Conservation (phyloP, 129 eudicot species). For the Flaveria bidentis region DNA sequence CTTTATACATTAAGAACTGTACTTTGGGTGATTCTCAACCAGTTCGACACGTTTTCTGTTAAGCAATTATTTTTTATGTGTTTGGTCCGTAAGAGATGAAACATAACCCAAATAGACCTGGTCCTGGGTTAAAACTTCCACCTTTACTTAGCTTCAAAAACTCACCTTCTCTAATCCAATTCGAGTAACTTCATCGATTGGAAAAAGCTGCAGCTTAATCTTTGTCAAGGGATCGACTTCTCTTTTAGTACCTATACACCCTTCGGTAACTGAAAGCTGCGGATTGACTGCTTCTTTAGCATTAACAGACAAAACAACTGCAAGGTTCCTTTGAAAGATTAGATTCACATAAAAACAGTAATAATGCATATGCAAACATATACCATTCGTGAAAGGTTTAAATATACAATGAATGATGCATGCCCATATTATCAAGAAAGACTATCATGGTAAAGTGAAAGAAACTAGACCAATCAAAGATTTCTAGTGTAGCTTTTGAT, state of each 20-base stretch:
- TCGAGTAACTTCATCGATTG: conserved; percentile 62
- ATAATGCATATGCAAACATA: neutral
- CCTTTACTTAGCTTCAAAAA: neutral
- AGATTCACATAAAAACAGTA: conserved; percentile 13
- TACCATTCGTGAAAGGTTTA: conserved; percentile 1
- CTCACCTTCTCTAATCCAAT: conserved; percentile 70
- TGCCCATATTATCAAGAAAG: neutral
- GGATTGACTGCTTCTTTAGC: conserved; percentile 26
- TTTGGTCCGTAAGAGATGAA: conserved; percentile 2
- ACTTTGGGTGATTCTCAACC: neutral
- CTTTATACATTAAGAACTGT: neutral
- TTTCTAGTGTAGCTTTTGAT: neutral
- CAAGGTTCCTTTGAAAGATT: conserved; percentile 9
- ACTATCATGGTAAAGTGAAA: neutral
- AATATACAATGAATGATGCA: conserved; percentile 8
- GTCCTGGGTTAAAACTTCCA: neutral
- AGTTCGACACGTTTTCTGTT: neutral
- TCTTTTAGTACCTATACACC: conserved; percentile 21
- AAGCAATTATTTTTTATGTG: neutral
- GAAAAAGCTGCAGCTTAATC: conserved; percentile 84
- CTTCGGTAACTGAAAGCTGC: conserved; percentile 27
- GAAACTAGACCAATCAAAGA: neutral
- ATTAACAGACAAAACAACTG: conserved; percentile 29
- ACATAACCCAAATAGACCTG: neutral
- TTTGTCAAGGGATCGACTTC: conserved; percentile 51